Conservation (phyloP, 176 grass and related monocot genomes). For the Poa pratensis region DNA sequence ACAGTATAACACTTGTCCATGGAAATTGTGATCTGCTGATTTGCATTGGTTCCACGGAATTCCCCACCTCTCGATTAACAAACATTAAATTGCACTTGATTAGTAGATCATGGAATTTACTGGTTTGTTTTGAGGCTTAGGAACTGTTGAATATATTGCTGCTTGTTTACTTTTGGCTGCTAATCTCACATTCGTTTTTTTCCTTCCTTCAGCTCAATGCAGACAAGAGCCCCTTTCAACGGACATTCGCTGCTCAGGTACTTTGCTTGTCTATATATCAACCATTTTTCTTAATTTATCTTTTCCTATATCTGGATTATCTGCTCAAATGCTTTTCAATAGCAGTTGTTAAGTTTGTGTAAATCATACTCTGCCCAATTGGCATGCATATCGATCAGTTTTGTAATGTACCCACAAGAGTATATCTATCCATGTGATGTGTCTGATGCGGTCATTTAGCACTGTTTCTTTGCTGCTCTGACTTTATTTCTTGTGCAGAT, state of each 20-base stretch:
- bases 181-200: conserved; percentile 33
- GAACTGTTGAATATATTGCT: neutral
- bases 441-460: neutral
- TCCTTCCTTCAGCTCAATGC: conserved; percentile 77
- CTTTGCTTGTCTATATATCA: conserved; percentile 1
- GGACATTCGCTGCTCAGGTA: conserved; percentile 94
- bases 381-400: neutral
- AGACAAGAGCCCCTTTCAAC: conserved; percentile 97
- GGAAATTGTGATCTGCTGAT: neutral
- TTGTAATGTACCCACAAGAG: neutral
- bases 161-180: neutral
- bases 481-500: conserved; percentile 54
- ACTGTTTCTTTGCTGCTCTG: neutral
- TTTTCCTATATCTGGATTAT: neutral
- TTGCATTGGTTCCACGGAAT: neutral
- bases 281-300: conserved; percentile 7
- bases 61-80: neutral
- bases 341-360: neutral
- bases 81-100: conserved; percentile 2
- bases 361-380: neutral
- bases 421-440: neutral
- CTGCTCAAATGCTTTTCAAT: neutral
- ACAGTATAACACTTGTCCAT: neutral
- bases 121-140: neutral
- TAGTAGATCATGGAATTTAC: neutral